phyloP scores from a whole-genome alignment of 441 rosid species.

The Daphne laureola region DNA sequence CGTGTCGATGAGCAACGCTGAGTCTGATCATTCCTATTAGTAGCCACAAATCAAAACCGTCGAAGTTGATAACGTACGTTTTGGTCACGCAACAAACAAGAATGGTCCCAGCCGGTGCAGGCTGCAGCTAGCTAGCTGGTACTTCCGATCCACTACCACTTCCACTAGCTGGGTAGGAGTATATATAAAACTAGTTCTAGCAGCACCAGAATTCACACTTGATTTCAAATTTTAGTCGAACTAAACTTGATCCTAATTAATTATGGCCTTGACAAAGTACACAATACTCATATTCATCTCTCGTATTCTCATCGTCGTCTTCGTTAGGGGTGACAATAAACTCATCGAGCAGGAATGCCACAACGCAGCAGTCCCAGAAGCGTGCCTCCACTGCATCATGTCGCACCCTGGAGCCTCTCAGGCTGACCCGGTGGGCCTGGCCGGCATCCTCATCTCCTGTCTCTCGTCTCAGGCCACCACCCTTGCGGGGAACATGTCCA shows the following conservation, averaged over 20 bases:
- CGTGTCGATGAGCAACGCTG: too few relatives aligned
- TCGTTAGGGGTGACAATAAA: conserved; percentile 4
- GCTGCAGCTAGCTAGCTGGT: too few relatives aligned
- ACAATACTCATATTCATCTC: background rate
- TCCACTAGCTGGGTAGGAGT: too few relatives aligned
- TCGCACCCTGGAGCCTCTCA: conserved; percentile 8
- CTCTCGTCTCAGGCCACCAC: background rate
- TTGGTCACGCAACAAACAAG: too few relatives aligned
- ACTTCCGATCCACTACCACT: too few relatives aligned
- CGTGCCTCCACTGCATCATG: conserved; percentile 16
- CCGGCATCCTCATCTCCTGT: conserved; percentile 14
- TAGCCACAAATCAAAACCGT: too few relatives aligned
- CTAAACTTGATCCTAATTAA: background rate
- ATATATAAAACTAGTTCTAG: too few relatives aligned
- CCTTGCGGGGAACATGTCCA: conserved; percentile 8
- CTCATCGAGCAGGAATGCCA: conserved; percentile 13
- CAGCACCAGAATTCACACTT: too few relatives aligned
- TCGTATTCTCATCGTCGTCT: background rate
- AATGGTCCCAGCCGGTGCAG: too few relatives aligned
- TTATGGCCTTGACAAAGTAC: background rate
- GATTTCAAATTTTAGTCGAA: too few relatives aligned
- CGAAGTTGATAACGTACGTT: too few relatives aligned
- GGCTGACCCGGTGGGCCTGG: conserved; percentile 4
- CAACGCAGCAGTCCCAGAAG: conserved; percentile 8
- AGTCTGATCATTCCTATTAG: too few relatives aligned